Evolutionary conservation across 2,329 filamentous ascomycete genomes (phyloP), one percentile per base, ranked within the genome.

Genomic region (Monilinia laxa): DNA sequence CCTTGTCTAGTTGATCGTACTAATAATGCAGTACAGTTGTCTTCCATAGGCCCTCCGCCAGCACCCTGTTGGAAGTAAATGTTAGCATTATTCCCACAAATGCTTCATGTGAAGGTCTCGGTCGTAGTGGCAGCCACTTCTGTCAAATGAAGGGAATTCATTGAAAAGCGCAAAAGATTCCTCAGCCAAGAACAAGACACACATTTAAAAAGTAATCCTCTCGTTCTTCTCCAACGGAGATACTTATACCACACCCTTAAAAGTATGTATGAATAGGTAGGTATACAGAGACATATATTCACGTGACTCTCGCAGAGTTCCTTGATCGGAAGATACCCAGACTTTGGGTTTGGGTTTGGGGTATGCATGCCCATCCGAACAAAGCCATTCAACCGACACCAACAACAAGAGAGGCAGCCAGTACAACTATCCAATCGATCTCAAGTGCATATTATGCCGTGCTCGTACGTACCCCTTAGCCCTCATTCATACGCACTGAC

Each of bases 31-130:
- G 94, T 97, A 38, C 31, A 90, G 77, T 93, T 95, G 77, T 92
- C 89, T 82, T 99, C 95, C 74, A 87, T 85, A 42, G 95, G 95
- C 63, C 95, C 95, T 67, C 95, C 95, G 62, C 92, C 92, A 56
- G 92, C 87, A 70, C 95, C 95, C 93, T 96, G 75, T 70, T 67
- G 62, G 11, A 10, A 25, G n/a, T 25, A 53, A 12, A 42, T 16
- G n/a, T 62, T 63, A 63, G 60, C 35, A 45, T 31, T 63, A 31
- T n/a, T 4, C 18, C 6, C 1, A 5, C 25, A 20, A 35, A 6
- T 10, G 47, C 47, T 25, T 47, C 45, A 9, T 20, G 45, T 47
- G 45, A 6, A 47, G 18, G 18, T 47, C 45, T 47, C 20, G 45
- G 18, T n/a, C 9, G 45, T 47, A n/a, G 45, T 47, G 20, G 45